These are phyloP conservation scores for Chalaropsis thielavioides DNA, from an alignment of 2,329 filamentous ascomycete species.

Conservation along the genomic window DNA sequence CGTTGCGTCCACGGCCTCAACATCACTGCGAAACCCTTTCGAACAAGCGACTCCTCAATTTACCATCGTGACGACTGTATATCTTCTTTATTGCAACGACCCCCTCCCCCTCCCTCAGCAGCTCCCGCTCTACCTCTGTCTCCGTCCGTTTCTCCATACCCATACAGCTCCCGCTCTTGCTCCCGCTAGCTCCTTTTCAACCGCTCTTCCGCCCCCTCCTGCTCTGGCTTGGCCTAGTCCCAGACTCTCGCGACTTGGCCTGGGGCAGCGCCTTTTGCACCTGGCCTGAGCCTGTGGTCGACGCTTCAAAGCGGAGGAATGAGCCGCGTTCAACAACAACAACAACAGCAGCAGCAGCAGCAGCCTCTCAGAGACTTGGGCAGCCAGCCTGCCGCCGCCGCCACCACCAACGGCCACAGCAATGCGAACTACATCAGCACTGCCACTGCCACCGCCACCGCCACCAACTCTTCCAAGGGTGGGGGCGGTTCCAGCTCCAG, in stretches of 20 bases:
- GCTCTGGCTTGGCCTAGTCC: conserved; percentile 5
- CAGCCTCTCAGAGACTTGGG: conserved; percentile 14
- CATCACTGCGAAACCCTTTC: neutral
- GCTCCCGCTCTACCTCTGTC: neutral
- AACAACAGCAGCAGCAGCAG: conserved; percentile 10
- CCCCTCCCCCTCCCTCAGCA: too few species aligned
- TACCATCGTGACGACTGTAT: neutral
- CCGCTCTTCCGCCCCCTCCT: neutral
- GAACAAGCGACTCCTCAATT: neutral
- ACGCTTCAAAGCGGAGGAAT: conserved; percentile 13
- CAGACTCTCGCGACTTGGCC: conserved; percentile 14
- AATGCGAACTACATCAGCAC: conserved; percentile 5
- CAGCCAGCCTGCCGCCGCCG: conserved; percentile 1
- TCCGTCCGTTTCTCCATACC: neutral
- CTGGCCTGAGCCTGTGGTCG: conserved; percentile 16
- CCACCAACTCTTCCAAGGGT: neutral
- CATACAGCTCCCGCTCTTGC: neutral
- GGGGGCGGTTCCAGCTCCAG: neutral
- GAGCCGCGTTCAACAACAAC: conserved; percentile 12
- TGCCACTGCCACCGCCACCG: neutral
- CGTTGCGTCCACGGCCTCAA: neutral
- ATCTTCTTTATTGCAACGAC: neutral
- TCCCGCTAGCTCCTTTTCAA: neutral
- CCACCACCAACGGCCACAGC: neutral
- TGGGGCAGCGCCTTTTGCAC: conserved; percentile 18